phyloP scores from a whole-genome alignment of 257 asterid species.

The Ophiorrhiza pumila region DNA sequence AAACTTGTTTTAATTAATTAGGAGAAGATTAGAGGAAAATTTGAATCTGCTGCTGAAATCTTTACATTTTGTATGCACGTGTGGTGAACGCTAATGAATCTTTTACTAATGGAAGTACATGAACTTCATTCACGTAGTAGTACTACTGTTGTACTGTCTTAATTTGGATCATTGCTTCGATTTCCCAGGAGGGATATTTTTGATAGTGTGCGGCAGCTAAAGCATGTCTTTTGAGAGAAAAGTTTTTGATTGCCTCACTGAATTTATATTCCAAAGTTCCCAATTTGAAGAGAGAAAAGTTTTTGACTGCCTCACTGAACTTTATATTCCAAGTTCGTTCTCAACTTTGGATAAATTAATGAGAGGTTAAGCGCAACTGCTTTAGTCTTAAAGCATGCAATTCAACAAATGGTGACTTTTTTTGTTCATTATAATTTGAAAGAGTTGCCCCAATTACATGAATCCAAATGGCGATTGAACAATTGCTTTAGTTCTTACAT shows the following conservation, averaged over 20 bases:
- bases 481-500: not conserved
- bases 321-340: not conserved
- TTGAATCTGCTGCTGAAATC: not conserved
- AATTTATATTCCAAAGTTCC: not conserved
- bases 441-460: not conserved
- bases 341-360: slow-evolving; percentile 5
- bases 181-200: slow-evolving; percentile 13
- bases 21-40: not conserved
- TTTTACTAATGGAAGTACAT: not conserved
- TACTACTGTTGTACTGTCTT: not conserved
- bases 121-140: not conserved
- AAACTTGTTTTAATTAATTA: not conserved
- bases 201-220: not conserved
- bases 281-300: no score
- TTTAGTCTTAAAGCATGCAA: slow-evolving; percentile 4
- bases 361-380: not conserved
- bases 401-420: slow-evolving; percentile 6
- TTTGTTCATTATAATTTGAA: not conserved
- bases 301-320: slow-evolving; percentile 18
- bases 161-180: not conserved
- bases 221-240: not conserved
- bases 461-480: not conserved
- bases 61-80: slow-evolving; percentile 3
- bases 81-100: not conserved
- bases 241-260: slow-evolving; percentile 16